These are phyloP conservation scores for Phaffia tasmanica DNA, from an alignment of 768 basidiomycete genomes.

Conservation along the genomic window DNA sequence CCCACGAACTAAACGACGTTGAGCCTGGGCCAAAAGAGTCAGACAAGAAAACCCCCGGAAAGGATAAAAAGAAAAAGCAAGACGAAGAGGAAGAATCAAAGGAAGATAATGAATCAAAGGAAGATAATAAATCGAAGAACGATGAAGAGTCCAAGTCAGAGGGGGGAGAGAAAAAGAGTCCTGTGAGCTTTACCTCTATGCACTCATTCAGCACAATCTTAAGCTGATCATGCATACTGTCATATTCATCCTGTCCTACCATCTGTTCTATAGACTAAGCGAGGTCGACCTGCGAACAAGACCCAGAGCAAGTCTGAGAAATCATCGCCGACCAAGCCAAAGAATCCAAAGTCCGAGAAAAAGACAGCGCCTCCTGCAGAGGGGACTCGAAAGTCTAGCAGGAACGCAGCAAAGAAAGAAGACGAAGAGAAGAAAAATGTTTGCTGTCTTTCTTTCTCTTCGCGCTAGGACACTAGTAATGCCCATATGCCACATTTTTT, in stretches of 20 bases:
- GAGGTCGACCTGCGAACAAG: neutral
- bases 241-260: neutral
- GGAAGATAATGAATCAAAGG: neutral
- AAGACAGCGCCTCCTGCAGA: neutral
- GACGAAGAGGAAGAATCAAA: neutral
- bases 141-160: neutral
- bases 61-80: neutral
- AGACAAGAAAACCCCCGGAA: neutral
- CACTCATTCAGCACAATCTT: no score
- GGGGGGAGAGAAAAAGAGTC: neutral
- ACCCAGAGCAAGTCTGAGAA: conserved; percentile 3
- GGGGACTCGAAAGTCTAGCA: conserved; percentile 1
- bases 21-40: neutral
- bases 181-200: no score
- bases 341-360: conserved; percentile 4
- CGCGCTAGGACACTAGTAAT: neutral
- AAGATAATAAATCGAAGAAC: neutral
- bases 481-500: neutral
- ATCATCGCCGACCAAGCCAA: neutral
- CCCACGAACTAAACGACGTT: conserved; percentile 19
- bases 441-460: neutral
- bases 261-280: neutral
- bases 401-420: neutral
- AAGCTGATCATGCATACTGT: no score
- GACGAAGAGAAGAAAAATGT: neutral